Evolutionary conservation across 352 stramenopile species (phyloP).

Genomic region (Phytophthora kernoviae): DNA sequence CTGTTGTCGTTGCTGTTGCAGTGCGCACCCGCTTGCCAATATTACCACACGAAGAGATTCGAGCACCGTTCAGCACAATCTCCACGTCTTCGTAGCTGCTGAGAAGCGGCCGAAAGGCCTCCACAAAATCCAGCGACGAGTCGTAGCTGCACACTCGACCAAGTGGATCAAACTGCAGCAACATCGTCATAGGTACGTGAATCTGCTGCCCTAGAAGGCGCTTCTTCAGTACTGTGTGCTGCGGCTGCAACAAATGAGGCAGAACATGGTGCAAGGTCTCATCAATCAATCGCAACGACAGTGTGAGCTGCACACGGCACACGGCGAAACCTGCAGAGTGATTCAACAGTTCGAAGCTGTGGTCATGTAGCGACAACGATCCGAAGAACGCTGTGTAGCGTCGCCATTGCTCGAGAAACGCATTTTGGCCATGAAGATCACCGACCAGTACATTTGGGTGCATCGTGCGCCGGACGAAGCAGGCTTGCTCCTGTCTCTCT

Average conservation of each 20-base stretch:
- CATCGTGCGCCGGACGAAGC: conserved; percentile 24
- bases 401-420: conserved; percentile 36
- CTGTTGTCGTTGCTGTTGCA: neutral
- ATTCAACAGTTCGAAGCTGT: conserved; percentile 12
- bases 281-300: conserved; percentile 13
- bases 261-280: conserved; percentile 12
- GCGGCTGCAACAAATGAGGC: conserved; percentile 8
- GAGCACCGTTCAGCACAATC: conserved; percentile 19
- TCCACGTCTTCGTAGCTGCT: conserved; percentile 20
- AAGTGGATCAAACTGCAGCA: conserved; percentile 17
- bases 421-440: conserved; percentile 17
- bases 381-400: conserved; percentile 26
- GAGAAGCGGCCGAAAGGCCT: conserved; percentile 20
- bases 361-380: conserved; percentile 2
- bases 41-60: conserved; percentile 19
- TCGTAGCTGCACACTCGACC: conserved; percentile 12
- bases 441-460: conserved; percentile 17
- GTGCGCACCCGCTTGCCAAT: conserved; percentile 5
- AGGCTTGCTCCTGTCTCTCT: conserved; percentile 17
- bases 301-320: conserved; percentile 11
- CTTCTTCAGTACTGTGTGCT: conserved; percentile 3
- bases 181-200: conserved; percentile 14
- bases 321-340: neutral
- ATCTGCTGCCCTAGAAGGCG: conserved; percentile 12
- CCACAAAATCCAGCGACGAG: conserved; percentile 12